Conservation (phyloP, 805 yeast genomes). For the Ogataea saltuana region DNA sequence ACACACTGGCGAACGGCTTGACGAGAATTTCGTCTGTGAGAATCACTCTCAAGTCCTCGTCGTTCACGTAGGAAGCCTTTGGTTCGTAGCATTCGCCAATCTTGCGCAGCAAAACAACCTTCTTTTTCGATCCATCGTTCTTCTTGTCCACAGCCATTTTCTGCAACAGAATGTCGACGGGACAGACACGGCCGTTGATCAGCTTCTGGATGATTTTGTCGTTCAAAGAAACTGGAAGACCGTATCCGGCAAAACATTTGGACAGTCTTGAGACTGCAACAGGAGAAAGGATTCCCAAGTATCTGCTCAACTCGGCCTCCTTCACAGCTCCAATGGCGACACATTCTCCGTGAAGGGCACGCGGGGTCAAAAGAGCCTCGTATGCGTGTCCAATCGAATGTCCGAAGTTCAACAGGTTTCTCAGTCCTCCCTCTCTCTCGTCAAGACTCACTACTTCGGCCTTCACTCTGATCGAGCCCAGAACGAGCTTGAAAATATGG, state of each 20-base stretch:
- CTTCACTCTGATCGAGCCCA: constrained; percentile 85
- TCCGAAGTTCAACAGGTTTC: constrained; percentile 92
- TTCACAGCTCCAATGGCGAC: constrained; percentile 95
- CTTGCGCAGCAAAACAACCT: constrained; percentile 76
- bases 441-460: constrained; percentile 92
- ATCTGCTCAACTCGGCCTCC: constrained; percentile 95
- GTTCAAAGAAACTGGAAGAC: constrained; percentile 75
- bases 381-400: constrained; percentile 98
- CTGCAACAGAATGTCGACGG: constrained; percentile 69
- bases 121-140: constrained; percentile 89
- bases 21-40: constrained; percentile 81
- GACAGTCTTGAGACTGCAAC: constrained; percentile 90
- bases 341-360: constrained; percentile 97
- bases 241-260: constrained; percentile 81
- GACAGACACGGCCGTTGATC: constrained; percentile 67
- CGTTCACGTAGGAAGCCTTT: constrained; percentile 81
- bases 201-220: constrained; percentile 73
- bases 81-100: constrained; percentile 91
- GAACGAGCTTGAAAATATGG: constrained; percentile 74
- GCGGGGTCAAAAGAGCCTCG: constrained; percentile 96
- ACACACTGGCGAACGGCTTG: constrained; percentile 48
- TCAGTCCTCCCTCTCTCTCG: constrained; percentile 91
- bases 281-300: constrained; percentile 83
- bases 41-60: constrained; percentile 76
- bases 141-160: constrained; percentile 97